Conservation (phyloP, 140 eudicot genomes). For the Cichorium intybus region DNA sequence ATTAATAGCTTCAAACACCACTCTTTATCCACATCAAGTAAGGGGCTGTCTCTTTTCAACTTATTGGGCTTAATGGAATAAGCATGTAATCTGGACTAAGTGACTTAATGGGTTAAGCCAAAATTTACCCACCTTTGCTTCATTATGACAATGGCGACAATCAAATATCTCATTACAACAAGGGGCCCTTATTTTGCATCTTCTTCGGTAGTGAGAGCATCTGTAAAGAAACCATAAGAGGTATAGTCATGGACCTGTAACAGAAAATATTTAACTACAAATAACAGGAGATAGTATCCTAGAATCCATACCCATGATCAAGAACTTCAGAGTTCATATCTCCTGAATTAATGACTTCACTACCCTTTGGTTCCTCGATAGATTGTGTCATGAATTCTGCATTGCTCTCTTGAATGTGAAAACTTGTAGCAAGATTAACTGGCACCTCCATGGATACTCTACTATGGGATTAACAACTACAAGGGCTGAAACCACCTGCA, state of each 20-base stretch:
- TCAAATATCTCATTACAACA: slow-evolving; percentile 85
- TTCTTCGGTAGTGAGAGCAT: slow-evolving; percentile 72
- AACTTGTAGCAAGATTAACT: slow-evolving; percentile 20
- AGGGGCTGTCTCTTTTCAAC: too few species aligned
- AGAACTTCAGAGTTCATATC: slow-evolving; percentile 30
- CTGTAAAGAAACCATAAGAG: slow-evolving; percentile 33
- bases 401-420: slow-evolving; percentile 31
- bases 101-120: too few species aligned
- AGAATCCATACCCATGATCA: slow-evolving; percentile 56
- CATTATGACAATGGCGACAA: slow-evolving; percentile 89
- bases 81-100: too few species aligned
- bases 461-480: slow-evolving; percentile 29
- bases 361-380: slow-evolving; percentile 25
- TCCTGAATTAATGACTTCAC: slow-evolving; percentile 24
- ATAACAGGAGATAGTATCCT: neutral
- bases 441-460: slow-evolving; percentile 41
- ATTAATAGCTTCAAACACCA: slow-evolving; percentile 1
- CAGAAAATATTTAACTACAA: neutral
- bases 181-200: slow-evolving; percentile 82
- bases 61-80: too few species aligned
- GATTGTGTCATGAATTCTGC: slow-evolving; percentile 6
- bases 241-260: neutral
- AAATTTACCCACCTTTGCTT: slow-evolving; percentile 54
- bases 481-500: slow-evolving; percentile 66
- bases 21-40: neutral